Conservation (phyloP, 148 eudicot species). For the Suaeda aralocaspica region DNA sequence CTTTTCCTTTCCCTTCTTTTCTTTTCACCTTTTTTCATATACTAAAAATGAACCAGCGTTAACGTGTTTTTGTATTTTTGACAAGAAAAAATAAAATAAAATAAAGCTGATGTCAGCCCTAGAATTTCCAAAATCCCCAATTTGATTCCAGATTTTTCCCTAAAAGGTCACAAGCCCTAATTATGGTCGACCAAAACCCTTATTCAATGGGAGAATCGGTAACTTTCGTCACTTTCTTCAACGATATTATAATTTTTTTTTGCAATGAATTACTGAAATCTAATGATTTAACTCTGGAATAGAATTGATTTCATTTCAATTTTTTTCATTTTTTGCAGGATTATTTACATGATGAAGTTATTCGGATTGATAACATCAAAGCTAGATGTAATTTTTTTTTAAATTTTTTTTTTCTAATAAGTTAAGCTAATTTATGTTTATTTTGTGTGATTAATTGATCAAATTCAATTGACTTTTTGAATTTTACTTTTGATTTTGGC, state of each 20-base stretch:
- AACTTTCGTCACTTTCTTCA: background rate
- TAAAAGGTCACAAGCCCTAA: slow-evolving; percentile 14
- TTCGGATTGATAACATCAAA: slow-evolving; percentile 56
- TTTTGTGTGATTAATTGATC: background rate
- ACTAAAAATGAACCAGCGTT: too few species aligned
- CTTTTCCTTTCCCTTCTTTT: too few species aligned
- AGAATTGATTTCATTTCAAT: background rate
- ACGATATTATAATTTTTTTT: background rate
- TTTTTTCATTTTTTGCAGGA: slow-evolving; percentile 36
- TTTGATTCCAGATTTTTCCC: background rate
- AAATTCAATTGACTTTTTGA: background rate
- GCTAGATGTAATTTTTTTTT: slow-evolving; percentile 51
- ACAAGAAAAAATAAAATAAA: too few species aligned
- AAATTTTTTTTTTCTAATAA: background rate
- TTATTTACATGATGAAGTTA: slow-evolving; percentile 47
- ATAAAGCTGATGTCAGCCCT: background rate
- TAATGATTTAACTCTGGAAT: too few species aligned
- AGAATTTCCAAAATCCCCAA: background rate
- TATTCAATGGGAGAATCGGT: slow-evolving; percentile 26
- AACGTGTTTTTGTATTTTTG: too few species aligned
- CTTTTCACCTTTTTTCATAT: too few species aligned
- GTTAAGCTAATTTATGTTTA: background rate
- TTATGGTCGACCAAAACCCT: slow-evolving; percentile 34
- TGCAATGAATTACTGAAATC: background rate
- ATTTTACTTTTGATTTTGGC: slow-evolving; percentile 14